A percentile compares a stretch with the other conserved stretches of the same genome.
Evolutionary conservation across 2,329 filamentous ascomycete species (phyloP).

Genomic region (Pestalotiopsis sp.): DNA sequence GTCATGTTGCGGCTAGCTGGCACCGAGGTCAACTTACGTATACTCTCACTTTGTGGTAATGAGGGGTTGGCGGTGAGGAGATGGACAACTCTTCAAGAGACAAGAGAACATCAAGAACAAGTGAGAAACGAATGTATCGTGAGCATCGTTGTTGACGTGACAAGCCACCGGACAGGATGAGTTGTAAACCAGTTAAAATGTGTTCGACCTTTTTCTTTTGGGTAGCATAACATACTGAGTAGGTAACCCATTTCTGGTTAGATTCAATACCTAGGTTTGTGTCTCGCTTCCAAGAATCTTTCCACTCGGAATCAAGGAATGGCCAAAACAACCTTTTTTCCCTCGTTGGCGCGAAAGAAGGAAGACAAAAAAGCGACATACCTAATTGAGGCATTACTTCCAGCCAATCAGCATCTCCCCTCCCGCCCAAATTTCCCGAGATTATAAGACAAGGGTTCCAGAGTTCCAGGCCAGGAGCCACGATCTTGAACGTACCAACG

Average conservation of each 20-base stretch:
- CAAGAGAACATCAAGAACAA: no score
- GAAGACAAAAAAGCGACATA: slow-evolving; percentile 19
- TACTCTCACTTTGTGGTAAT: background rate
- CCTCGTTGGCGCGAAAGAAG: background rate
- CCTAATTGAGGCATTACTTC: slow-evolving; percentile 16
- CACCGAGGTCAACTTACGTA: background rate
- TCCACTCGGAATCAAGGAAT: background rate
- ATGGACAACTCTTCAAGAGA: background rate
- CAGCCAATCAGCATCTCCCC: slow-evolving; percentile 15
- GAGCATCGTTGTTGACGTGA: background rate
- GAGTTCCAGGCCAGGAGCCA: slow-evolving; percentile 22
- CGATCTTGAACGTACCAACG: slow-evolving; percentile 20
- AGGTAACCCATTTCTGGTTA: background rate
- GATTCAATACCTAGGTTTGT: background rate
- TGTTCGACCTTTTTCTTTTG: background rate
- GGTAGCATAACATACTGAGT: background rate
- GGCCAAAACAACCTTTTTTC: background rate
- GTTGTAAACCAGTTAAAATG: background rate
- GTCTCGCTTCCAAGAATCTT: background rate
- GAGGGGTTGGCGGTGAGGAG: background rate
- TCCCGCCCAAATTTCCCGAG: slow-evolving; percentile 20
- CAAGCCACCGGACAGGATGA: background rate
- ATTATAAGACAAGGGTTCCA: slow-evolving; percentile 27
- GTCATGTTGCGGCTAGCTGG: background rate
- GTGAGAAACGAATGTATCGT: background rate